Evolutionary conservation across 139 green algal species (phyloP).

Genomic region (Chlorella ohadii): DNA sequence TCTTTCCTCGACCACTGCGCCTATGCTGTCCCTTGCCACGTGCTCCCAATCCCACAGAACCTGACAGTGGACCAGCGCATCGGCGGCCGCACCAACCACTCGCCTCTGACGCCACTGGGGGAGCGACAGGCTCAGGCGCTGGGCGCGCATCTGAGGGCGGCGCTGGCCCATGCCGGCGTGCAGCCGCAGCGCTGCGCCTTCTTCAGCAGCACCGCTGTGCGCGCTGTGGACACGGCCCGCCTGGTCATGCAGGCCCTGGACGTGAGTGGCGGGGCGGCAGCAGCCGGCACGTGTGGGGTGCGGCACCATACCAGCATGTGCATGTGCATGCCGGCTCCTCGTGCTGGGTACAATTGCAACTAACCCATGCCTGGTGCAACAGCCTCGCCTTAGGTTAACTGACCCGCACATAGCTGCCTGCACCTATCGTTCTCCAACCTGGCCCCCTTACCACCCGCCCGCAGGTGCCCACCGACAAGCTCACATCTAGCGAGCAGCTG

Average conservation of each 20-base stretch:
- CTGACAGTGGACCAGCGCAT: slow-evolving; percentile 33
- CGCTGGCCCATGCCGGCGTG: background rate
- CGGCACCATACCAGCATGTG: no score
- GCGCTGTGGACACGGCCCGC: slow-evolving; percentile 38
- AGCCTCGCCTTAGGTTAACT: no score
- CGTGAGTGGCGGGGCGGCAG: background rate
- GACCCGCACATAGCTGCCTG: no score
- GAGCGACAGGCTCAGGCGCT: slow-evolving; percentile 27
- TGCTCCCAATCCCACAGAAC: slow-evolving; percentile 19
- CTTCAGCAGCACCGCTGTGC: slow-evolving; percentile 43
- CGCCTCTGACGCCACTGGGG: slow-evolving; percentile 37
- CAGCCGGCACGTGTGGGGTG: no score
- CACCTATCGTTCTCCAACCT: no score
- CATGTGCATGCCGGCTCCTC: no score
- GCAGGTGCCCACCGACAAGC: background rate
- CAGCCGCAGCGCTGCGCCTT: background rate
- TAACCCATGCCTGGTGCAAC: no score
- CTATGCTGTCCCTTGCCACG: background rate
- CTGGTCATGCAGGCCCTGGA: slow-evolving; percentile 15
- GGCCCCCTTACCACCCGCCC: no score
- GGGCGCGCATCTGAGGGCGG: background rate
- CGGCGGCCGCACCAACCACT: slow-evolving; percentile 38
- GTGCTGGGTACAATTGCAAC: no score
- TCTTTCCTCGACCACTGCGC: no score
- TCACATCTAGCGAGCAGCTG: slow-evolving; percentile 18